Percentiles rank a stretch among this genome's conserved stretches.
phyloP scores from a whole-genome alignment of 306 rosid species.

The Quercus rubra region DNA sequence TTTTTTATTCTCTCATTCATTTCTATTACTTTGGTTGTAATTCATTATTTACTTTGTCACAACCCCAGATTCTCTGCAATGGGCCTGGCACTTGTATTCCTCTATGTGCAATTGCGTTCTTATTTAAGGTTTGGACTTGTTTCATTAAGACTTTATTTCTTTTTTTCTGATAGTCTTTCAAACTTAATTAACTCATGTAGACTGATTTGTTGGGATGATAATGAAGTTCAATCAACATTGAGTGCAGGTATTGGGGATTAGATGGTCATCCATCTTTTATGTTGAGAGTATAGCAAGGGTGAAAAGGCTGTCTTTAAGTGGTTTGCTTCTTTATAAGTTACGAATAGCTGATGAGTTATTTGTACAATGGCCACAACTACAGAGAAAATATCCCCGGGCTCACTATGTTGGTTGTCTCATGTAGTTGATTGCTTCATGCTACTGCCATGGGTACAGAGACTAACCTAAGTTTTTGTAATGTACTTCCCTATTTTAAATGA shows the following conservation, averaged over 20 bases:
- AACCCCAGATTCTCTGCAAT: slow-evolving; percentile 78
- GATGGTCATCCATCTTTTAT: slow-evolving; percentile 87
- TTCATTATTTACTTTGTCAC: background rate
- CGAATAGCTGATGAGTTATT: slow-evolving; percentile 78
- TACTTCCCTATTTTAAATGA: too few relatives aligned
- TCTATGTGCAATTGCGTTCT: slow-evolving; percentile 73
- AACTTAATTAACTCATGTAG: too few relatives aligned
- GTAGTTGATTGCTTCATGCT: slow-evolving; percentile 39
- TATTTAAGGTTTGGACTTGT: slow-evolving; percentile 58
- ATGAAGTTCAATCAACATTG: slow-evolving; percentile 10
- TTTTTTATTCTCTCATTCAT: background rate
- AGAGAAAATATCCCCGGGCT: slow-evolving; percentile 68
- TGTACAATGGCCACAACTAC: slow-evolving; percentile 91
- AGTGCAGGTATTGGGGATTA: slow-evolving; percentile 62
- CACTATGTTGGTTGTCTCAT: slow-evolving; percentile 86
- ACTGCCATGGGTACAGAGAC: background rate
- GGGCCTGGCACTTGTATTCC: slow-evolving; percentile 98
- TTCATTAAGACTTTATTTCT: background rate
- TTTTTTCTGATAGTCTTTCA: background rate
- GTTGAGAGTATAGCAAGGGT: slow-evolving; percentile 99
- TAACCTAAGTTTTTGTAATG: background rate
- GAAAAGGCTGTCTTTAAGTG: slow-evolving; percentile 82
- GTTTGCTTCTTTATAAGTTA: slow-evolving; percentile 78
- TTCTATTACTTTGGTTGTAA: slow-evolving; percentile 9
- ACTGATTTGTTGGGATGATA: slow-evolving; percentile 9